These are phyloP conservation scores for Macaranga tanarius DNA, from an alignment of 441 rosid genomes.

Conservation along the genomic window DNA sequence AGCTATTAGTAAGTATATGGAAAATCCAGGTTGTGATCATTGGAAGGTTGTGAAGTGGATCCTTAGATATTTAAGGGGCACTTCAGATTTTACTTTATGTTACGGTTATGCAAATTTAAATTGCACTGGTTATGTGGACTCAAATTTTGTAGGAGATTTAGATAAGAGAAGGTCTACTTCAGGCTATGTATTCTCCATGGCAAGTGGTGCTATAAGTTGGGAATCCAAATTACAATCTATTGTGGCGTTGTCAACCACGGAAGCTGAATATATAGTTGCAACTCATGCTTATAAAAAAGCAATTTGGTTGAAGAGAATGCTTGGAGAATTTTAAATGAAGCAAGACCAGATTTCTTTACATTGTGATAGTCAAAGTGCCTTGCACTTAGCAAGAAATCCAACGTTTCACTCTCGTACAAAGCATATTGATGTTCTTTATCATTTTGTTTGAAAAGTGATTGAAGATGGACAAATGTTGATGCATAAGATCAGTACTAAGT, in stretches of 20 bases:
- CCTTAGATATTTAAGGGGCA: background rate
- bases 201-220: background rate
- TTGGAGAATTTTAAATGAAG: background rate
- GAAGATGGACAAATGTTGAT: too few relatives aligned
- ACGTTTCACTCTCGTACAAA: too few relatives aligned
- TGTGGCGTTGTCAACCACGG: background rate
- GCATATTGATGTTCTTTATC: too few relatives aligned
- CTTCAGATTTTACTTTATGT: background rate
- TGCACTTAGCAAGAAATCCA: too few relatives aligned
- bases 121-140: too few relatives aligned
- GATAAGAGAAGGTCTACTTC: too few relatives aligned
- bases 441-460: too few relatives aligned
- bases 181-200: background rate
- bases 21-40: background rate
- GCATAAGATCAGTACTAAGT: too few relatives aligned
- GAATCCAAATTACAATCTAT: background rate
- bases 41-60: background rate
- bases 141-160: too few relatives aligned
- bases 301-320: background rate
- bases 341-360: background rate
- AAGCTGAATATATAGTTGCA: background rate
- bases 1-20: background rate
- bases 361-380: background rate
- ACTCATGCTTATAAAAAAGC: background rate
- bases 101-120: background rate